A percentile compares a stretch with the other conserved stretches of the same genome.
Evolutionary conservation across 2,329 filamentous ascomycete genomes (phyloP).

Genomic region (Xenosphaeropsis pyriputrescens): DNA sequence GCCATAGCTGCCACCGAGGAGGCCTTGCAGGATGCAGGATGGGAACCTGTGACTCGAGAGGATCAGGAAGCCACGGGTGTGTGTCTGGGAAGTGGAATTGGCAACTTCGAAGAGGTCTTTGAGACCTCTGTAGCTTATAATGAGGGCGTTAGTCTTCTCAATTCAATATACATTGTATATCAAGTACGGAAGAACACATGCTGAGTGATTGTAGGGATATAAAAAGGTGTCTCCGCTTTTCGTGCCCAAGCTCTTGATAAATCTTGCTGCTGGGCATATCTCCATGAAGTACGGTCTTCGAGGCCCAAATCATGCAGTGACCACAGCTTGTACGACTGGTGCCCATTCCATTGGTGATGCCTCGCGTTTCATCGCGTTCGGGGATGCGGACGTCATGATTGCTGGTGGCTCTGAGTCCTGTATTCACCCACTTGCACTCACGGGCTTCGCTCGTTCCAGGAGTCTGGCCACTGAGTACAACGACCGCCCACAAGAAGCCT

Average conservation of each 20-base stretch:
- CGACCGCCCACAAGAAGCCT: conserved; percentile 51
- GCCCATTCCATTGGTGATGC: conserved; percentile 92
- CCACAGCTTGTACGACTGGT: conserved; percentile 92
- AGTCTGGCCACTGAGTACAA: conserved; percentile 78
- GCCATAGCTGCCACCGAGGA: conserved; percentile 77
- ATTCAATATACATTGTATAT: neutral
- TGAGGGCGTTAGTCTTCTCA: conserved; percentile 36
- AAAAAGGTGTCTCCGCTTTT: conserved; percentile 88
- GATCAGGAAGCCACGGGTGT: conserved; percentile 72
- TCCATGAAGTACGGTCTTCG: conserved; percentile 84
- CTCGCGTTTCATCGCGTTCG: conserved; percentile 77
- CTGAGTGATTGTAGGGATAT: conserved; percentile 50
- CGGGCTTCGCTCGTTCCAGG: conserved; percentile 77
- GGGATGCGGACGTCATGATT: conserved; percentile 89
- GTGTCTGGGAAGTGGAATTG: conserved; percentile 89
- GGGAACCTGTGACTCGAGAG: conserved; percentile 34
- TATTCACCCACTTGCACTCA: conserved; percentile 85
- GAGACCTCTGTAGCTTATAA: conserved; percentile 66
- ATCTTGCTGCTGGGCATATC: conserved; percentile 86
- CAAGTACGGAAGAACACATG: conserved; percentile 3
- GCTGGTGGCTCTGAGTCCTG: conserved; percentile 93
- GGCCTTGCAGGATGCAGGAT: conserved; percentile 70
- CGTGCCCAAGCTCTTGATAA: conserved; percentile 84
- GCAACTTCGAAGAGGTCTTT: conserved; percentile 84
- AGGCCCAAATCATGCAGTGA: conserved; percentile 84